These are phyloP conservation scores for Metrosideros polymorpha DNA, from an alignment of 441 rosid genomes.

Conservation along the genomic window DNA sequence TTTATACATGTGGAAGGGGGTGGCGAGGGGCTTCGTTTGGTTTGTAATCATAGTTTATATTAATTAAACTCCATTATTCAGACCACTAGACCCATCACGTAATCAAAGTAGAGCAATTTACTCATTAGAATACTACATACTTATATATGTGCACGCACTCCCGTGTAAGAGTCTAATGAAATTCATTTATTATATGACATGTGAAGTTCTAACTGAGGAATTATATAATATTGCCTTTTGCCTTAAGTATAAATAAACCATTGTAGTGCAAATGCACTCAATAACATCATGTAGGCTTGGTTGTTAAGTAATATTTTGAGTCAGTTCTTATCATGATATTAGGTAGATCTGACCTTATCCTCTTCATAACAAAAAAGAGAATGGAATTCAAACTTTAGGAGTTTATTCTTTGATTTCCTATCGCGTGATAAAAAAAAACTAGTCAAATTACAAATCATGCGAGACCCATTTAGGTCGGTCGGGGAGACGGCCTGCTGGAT, in stretches of 20 bases:
- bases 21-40: background rate
- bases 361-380: background rate
- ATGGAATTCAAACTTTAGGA: background rate
- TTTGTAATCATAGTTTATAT: background rate
- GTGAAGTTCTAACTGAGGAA: background rate
- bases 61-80: background rate
- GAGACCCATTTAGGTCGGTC: background rate
- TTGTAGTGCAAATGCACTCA: background rate
- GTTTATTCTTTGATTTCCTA: background rate
- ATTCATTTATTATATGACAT: background rate
- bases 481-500: background rate
- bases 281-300: background rate
- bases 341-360: background rate
- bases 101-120: background rate
- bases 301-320: background rate
- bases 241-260: background rate
- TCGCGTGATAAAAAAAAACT: background rate
- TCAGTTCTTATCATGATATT: background rate
- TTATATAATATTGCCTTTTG: background rate
- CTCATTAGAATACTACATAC: background rate
- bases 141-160: background rate
- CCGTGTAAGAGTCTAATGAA: background rate
- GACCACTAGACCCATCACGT: background rate
- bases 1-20: no score
- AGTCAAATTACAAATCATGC: background rate